Conservation (phyloP, 352 stramenopile species). For the Thraustochytrium striatum region DNA sequence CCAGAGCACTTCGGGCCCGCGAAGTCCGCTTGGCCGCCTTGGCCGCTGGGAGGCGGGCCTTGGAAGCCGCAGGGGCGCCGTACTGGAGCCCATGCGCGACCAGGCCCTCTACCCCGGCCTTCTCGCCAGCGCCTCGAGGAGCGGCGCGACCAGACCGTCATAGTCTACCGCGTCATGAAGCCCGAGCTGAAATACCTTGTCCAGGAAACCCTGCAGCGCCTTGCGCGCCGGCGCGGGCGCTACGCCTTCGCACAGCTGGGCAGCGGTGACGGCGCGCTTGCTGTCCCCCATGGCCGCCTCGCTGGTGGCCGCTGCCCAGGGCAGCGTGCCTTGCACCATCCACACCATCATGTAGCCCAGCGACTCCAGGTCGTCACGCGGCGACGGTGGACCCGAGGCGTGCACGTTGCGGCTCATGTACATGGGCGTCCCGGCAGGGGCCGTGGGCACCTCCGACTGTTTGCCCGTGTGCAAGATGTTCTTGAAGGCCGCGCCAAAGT, state of each 20-base stretch:
- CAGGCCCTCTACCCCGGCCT: no score
- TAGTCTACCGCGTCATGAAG: background rate
- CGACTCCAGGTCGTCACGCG: constrained; percentile 39
- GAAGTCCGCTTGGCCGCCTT: no score
- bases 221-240: background rate
- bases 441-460: background rate
- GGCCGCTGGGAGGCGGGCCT: no score
- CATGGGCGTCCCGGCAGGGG: constrained; percentile 3
- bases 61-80: no score
- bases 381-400: background rate
- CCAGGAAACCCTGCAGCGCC: background rate
- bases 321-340: background rate
- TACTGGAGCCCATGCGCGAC: no score
- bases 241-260: background rate
- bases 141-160: background rate
- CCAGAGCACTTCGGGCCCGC: no score
- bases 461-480: background rate
- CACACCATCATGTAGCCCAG: constrained; percentile 25
- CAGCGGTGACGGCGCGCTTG: background rate
- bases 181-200: background rate
- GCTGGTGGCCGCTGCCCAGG: background rate
- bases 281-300: background rate
- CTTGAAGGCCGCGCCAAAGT: constrained; percentile 43
- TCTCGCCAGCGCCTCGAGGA: background rate
- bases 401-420: constrained; percentile 40